A percentile compares a stretch with the other conserved stretches of the same genome.
Conservation (phyloP, 208 protist species). For the Leishmania aethiopica region DNA sequence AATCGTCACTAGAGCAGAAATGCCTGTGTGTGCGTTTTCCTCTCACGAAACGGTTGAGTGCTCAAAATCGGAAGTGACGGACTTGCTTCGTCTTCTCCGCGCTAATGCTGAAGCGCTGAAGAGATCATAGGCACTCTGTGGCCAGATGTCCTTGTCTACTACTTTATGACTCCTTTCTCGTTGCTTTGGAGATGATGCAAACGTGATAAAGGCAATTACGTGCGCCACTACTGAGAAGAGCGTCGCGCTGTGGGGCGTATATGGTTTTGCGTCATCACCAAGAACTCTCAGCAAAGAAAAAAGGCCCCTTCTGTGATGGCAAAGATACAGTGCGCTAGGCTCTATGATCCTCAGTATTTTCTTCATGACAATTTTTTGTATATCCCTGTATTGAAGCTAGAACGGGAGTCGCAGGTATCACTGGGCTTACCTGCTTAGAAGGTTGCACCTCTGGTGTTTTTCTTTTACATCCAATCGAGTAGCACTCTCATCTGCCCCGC, state of each 20-base stretch:
- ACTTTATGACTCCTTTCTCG: background rate
- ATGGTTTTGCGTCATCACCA: background rate
- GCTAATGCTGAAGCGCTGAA: background rate
- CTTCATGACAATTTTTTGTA: background rate
- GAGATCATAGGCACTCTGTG: background rate
- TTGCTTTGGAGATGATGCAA: background rate
- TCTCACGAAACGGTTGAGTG: background rate
- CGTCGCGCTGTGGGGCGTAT: background rate
- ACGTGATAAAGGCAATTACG: background rate
- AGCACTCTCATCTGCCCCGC: background rate
- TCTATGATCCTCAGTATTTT: background rate
- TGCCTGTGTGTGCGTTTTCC: slow-evolving; percentile 14
- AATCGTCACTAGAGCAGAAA: slow-evolving; percentile 12
- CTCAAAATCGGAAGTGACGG: slow-evolving; percentile 2
- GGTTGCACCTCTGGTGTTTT: background rate
- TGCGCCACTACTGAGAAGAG: background rate
- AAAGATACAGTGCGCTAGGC: no score
- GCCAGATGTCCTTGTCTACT: background rate
- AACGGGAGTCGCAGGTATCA: background rate
- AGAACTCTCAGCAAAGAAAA: background rate
- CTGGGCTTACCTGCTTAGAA: background rate
- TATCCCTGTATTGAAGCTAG: background rate
- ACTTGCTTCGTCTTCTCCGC: slow-evolving; percentile 5
- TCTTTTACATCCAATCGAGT: background rate
- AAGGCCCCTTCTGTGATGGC: background rate